A percentile compares a stretch with the other conserved stretches of the same genome.
Conservation (phyloP, 2,329 filamentous ascomycete species). For the Aspergillus novofumigatus region DNA sequence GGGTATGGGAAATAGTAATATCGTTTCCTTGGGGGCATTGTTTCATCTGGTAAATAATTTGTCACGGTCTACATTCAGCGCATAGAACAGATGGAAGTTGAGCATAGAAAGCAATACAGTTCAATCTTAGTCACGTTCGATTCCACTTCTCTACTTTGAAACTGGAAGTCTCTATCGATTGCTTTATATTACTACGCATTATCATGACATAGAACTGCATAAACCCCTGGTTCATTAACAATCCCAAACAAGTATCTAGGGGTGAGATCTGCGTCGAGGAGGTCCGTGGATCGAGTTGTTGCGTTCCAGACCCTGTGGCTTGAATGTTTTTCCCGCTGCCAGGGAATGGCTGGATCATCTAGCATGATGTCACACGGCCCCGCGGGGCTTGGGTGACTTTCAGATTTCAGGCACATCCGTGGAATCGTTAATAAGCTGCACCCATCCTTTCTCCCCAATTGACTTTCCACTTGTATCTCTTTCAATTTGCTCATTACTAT, state of each 20-base stretch:
- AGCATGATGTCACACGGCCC: constrained; percentile 19
- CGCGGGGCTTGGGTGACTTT: constrained; percentile 13
- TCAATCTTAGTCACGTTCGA: not conserved
- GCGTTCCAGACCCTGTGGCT: not conserved
- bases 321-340: not conserved
- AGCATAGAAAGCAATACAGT: constrained; percentile 7
- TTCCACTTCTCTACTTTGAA: not conserved
- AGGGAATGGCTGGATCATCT: not conserved
- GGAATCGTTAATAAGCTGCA: not conserved
- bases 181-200: not conserved
- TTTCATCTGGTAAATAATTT: not conserved
- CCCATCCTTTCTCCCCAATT: not conserved
- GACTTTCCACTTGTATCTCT: not conserved
- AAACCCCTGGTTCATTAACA: not conserved
- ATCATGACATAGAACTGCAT: not conserved
- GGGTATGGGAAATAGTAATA: not conserved
- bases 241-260: not conserved
- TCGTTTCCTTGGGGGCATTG: not conserved
- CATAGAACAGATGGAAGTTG: not conserved
- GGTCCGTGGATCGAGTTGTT: not conserved
- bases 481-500: not conserved
- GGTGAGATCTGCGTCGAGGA: not conserved
- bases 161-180: not conserved
- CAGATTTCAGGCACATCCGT: constrained; percentile 11
- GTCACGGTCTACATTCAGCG: not conserved